phyloP scores from a whole-genome alignment of 192 early-diverging fungal genomes.

The Gonapodya prolifera region DNA sequence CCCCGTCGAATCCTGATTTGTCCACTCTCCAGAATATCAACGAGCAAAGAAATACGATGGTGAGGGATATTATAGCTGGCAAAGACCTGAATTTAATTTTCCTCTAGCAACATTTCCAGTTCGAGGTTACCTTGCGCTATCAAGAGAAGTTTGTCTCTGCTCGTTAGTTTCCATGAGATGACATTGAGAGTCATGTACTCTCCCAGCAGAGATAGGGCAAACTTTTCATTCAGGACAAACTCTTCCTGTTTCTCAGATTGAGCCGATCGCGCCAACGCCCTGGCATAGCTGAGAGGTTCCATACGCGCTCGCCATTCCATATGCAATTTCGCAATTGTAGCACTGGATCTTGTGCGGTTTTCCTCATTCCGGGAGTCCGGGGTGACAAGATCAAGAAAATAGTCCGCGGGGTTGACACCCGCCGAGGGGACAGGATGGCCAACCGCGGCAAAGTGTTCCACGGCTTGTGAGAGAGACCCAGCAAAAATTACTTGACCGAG shows the following conservation, averaged over 20 bases:
- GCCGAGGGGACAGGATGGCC: neutral
- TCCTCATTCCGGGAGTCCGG: neutral
- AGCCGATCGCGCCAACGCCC: neutral
- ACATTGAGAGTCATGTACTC: neutral
- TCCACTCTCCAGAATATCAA: neutral
- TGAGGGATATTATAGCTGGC: neutral
- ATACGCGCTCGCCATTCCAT: neutral
- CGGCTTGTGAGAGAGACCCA: neutral
- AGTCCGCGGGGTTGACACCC: neutral
- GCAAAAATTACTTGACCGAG: neutral
- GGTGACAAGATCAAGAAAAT: neutral
- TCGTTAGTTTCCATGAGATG: neutral
- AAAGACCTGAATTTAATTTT: neutral
- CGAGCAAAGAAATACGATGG: neutral
- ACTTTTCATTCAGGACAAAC: neutral
- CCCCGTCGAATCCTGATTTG: neutral
- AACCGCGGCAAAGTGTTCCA: neutral
- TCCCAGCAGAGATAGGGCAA: neutral
- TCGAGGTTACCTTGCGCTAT: neutral
- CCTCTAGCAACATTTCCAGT: neutral
- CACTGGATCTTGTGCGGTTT: neutral
- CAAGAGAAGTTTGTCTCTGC: neutral
- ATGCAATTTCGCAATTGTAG: neutral
- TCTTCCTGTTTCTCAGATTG: too few relatives aligned
- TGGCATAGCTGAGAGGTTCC: neutral